These are phyloP conservation scores for Saccharomyces mikatae DNA, from an alignment of 805 yeast genomes.

Conservation along the genomic window DNA sequence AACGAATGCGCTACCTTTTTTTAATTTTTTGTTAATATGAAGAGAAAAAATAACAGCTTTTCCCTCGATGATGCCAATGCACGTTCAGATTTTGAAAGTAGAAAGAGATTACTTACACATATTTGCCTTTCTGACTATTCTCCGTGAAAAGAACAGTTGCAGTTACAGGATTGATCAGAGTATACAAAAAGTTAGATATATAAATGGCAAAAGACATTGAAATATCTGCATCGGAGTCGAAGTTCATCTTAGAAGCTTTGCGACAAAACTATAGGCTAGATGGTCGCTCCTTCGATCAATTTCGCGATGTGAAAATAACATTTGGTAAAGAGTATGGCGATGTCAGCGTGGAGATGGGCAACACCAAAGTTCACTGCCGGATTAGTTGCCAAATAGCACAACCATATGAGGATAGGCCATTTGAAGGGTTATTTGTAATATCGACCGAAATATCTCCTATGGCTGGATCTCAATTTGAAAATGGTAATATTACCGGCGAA, in stretches of 20 bases:
- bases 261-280: conserved; percentile 58
- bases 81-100: neutral
- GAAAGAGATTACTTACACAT: neutral
- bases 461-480: conserved; percentile 82
- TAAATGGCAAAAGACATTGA: conserved; percentile 57
- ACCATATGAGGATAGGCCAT: conserved; percentile 88
- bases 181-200: neutral
- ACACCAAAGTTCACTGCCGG: conserved; percentile 42
- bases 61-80: neutral
- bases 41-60: neutral
- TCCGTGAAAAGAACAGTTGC: neutral
- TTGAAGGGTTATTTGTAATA: conserved; percentile 81
- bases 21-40: neutral
- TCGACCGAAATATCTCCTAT: conserved; percentile 82
- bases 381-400: conserved; percentile 67
- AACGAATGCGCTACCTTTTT: neutral
- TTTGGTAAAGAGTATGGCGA: conserved; percentile 72
- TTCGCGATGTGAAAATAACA: conserved; percentile 55
- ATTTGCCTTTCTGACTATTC: neutral
- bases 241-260: conserved; percentile 55
- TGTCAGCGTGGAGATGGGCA: conserved; percentile 70
- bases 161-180: neutral
- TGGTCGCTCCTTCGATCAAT: conserved; percentile 56
- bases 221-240: conserved; percentile 54
- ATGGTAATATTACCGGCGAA: conserved; percentile 56